Percentiles rank a stretch among this genome's conserved stretches.
These are phyloP conservation scores for Ascochyta koolunga DNA, from an alignment of 2,329 filamentous ascomycete species.

Conservation along the genomic window DNA sequence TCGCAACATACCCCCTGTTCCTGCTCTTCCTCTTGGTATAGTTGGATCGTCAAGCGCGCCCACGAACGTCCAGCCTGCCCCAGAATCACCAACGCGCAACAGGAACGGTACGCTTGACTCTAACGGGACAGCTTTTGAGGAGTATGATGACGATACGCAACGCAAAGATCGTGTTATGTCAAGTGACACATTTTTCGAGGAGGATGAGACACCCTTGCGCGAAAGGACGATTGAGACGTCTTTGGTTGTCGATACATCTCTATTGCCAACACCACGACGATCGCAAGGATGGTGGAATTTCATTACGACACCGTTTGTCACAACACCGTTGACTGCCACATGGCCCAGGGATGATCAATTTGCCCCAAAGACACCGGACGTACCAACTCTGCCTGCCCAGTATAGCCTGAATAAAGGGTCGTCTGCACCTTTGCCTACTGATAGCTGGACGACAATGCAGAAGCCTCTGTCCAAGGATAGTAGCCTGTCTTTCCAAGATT, in stretches of 20 bases:
- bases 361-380: slow-evolving; percentile 36
- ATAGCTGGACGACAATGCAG: slow-evolving; percentile 36
- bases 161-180: slow-evolving; percentile 55
- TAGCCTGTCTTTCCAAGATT: slow-evolving; percentile 15
- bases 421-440: slow-evolving; percentile 26
- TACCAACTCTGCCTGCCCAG: slow-evolving; percentile 42
- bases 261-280: slow-evolving; percentile 60
- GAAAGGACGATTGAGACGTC: slow-evolving; percentile 39
- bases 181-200: slow-evolving; percentile 72
- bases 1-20: slow-evolving; percentile 59
- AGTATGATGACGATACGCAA: slow-evolving; percentile 57
- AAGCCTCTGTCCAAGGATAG: slow-evolving; percentile 19
- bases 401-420: slow-evolving; percentile 23
- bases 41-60: slow-evolving; percentile 16
- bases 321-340: slow-evolving; percentile 45
- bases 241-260: slow-evolving; percentile 44
- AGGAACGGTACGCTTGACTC: slow-evolving; percentile 46
- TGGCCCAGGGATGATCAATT: slow-evolving; percentile 38
- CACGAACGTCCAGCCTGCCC: neutral
- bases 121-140: slow-evolving; percentile 51
- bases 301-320: slow-evolving; percentile 71
- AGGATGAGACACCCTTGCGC: slow-evolving; percentile 59
- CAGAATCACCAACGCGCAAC: slow-evolving; percentile 22
- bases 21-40: slow-evolving; percentile 38
- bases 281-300: slow-evolving; percentile 80